phyloP scores from a whole-genome alignment of 2,329 filamentous ascomycete species.

The Alternaria ethzedia region DNA sequence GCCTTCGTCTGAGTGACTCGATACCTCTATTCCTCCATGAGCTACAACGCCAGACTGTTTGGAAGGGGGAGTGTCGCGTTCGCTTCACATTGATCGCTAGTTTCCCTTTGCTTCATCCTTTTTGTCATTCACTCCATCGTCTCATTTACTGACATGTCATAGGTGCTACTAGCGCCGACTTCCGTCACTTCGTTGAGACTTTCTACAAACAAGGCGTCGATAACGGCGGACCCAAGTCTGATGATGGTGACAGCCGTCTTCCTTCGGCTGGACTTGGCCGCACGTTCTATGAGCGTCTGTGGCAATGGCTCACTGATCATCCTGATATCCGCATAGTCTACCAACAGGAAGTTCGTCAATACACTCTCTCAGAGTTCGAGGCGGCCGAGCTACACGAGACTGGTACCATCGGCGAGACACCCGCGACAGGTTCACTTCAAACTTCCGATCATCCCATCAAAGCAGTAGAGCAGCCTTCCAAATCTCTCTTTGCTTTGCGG shows the following conservation, averaged over 20 bases:
- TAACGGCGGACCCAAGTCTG: neutral
- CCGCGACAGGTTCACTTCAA: neutral
- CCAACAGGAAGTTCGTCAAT: slow-evolving; percentile 44
- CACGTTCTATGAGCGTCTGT: slow-evolving; percentile 60
- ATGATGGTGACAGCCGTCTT: neutral
- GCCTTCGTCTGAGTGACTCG: neutral
- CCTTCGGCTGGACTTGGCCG: slow-evolving; percentile 26
- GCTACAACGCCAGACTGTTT: neutral
- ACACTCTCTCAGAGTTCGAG: slow-evolving; percentile 42
- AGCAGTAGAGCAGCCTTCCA: slow-evolving; percentile 13
- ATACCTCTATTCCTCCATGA: neutral
- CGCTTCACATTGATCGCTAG: neutral
- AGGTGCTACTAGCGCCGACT: slow-evolving; percentile 52
- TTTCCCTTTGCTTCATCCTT: neutral
- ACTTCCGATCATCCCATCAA: neutral
- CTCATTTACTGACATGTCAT: neutral
- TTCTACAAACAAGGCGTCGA: slow-evolving; percentile 41
- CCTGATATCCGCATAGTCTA: slow-evolving; percentile 62
- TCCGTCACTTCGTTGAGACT: slow-evolving; percentile 46
- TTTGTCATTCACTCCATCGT: neutral
- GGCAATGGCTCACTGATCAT: slow-evolving; percentile 63
- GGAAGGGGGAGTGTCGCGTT: neutral
- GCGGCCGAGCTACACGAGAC: slow-evolving; percentile 31
- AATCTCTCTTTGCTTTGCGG: slow-evolving; percentile 20
- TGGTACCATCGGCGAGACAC: slow-evolving; percentile 2